Evolutionary conservation across 768 basidiomycete genomes (phyloP), one percentile per base, ranked within the genome.

Genomic region (Trametes sanguinea): DNA sequence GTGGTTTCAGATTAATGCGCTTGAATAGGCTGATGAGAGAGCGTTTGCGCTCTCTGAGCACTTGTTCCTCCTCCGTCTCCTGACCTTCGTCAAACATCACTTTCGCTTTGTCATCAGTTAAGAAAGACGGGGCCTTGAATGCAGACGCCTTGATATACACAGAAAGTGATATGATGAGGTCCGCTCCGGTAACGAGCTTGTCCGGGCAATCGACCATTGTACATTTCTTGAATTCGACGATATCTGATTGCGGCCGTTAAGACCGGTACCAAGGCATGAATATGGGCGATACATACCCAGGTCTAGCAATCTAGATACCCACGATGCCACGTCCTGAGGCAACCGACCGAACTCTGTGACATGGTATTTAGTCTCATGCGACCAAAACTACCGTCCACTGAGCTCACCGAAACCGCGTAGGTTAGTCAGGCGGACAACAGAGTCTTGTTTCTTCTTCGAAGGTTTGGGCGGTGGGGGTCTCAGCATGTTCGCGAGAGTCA

Each of bases 121-220:
- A 64, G 13, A 76, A 73, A 27, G 79, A 76, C 8, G 74, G 61
- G 0, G 81, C 72, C 57, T 77, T 82, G 75, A 95, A 96, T 3
- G 93, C 94, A 4, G 80, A 74, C 9, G 82, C 74, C 35, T 84
- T 82, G 37, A 95, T 77, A 72, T 87, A 92, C 11, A 91, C 81
- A 54, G 83, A 85, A 17, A 95, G 76, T 4, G 90, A 88, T 22
- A 95, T 80, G 52, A 94, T 85, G 65, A 97, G 81, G 60, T 87
- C 86, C 17, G 84, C 83, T 4, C 94, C 95, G 6, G 90, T 87
- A 13, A 85, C 80, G 4, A 96, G 80, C 54, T 76, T 80, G 40
- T 81, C 75, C 0, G 90, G 90, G 67, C 91, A 92, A 66, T 94
- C 92, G 14, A 90, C 81, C 78, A 94, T 87, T 17, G 85, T 85